Conservation (phyloP, 345 rosid species). For the Eucalyptus sp. region DNA sequence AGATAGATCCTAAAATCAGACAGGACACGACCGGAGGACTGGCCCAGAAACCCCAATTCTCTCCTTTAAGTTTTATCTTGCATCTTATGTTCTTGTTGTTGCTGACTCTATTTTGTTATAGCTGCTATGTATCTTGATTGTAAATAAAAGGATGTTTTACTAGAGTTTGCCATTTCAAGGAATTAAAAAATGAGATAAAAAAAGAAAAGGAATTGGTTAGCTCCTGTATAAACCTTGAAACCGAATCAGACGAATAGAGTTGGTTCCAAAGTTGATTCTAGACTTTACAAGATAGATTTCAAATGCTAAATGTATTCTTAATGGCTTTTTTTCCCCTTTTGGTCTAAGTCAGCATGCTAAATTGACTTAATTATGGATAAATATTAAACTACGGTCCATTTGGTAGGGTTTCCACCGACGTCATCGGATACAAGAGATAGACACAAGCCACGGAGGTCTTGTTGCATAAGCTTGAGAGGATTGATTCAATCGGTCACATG, state of each 20-base stretch:
- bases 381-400: background rate
- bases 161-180: background rate
- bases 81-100: background rate
- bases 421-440: background rate
- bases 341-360: background rate
- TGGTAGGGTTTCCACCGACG: background rate
- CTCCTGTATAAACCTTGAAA: fast-evolving
- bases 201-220: fast-evolving
- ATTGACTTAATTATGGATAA: background rate
- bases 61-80: background rate
- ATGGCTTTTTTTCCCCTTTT: background rate
- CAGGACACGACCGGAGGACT: background rate
- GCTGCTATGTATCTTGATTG: background rate
- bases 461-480: background rate
- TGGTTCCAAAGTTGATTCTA: fast-evolving
- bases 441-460: background rate
- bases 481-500: background rate
- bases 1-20: background rate
- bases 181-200: background rate
- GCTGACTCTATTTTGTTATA: background rate
- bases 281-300: background rate
- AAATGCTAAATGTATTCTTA: background rate
- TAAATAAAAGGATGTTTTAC: background rate
- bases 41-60: background rate
- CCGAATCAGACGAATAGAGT: fast-evolving